Evolutionary conservation across 179 eudicot species (phyloP), one percentile per base, ranked within the genome.

Genomic region (Beta macrorhiza): DNA sequence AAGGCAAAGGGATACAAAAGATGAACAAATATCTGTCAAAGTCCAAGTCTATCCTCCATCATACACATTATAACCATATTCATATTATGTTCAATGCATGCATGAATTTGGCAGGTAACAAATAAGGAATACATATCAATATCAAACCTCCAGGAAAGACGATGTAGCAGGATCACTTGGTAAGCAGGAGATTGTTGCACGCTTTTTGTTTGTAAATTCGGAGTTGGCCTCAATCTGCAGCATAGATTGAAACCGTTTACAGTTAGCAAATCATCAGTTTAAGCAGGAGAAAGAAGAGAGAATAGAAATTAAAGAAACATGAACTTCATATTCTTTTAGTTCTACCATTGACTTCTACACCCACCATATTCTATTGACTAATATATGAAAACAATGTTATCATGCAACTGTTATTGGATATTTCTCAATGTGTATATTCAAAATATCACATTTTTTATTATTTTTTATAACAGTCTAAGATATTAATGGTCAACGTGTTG

Each of bases 171-270:
- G 92, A 89, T 96, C 99, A 89, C 91, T 96, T 13, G 96, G 98
- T 85, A 94, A 83, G 83, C 88, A 79, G 58, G 97, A 83, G 80
- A 90, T 67, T 69, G 89, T 82, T 63, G 87, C 86, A 16, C 99
- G 93, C 80, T 86, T 92, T 82, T 88, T 82, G 79, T 94, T 96
- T 53, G 89, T 87, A 78, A 89, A 94, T 70, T 90, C 90, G 52
- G 91, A 89, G 82, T 88, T 96, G 64, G 92, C 94, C 79, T 96
- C 98, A 85, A 96, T 91, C 99, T 95, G 89, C 77, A 76, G 53
- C 32, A 56, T 22, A 14, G 11, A 32, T 53, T 57, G 52, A 72
- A 55, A 47, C 19, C 15, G 64, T 57, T 13, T 53, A 42, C 62
- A 10, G 44, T 76, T 80, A 69, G 73, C 51, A 80, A 12, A 75